Conservation (phyloP, 2,329 filamentous ascomycete species). For the Xylaria digitata region DNA sequence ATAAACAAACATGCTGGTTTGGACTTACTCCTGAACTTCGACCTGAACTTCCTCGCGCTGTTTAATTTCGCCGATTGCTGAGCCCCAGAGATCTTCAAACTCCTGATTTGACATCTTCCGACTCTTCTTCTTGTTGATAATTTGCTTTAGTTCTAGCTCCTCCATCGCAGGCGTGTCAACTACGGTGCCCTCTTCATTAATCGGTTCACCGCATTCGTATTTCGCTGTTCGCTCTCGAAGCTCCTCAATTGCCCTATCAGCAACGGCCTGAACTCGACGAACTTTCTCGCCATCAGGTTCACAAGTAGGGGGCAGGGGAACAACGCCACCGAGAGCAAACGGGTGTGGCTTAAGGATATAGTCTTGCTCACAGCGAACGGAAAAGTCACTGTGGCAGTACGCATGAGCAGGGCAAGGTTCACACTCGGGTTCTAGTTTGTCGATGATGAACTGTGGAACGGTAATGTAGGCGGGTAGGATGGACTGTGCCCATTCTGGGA, state of each 20-base stretch:
- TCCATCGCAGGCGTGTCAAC: conserved; percentile 68
- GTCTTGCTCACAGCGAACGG: conserved; percentile 83
- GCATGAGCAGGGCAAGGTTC: conserved; percentile 92
- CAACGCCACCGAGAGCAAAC: conserved; percentile 79
- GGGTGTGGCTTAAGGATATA: conserved; percentile 89
- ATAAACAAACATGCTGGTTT: conserved; percentile 40
- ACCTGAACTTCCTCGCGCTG: conserved; percentile 70
- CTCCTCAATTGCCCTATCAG: conserved; percentile 87
- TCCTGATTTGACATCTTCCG: conserved; percentile 87
- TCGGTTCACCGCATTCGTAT: conserved; percentile 86
- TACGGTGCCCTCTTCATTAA: conserved; percentile 69
- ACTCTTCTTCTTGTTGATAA: conserved; percentile 78
- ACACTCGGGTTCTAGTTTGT: conserved; percentile 81
- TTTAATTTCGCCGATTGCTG: conserved; percentile 78
- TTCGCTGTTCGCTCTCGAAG: conserved; percentile 86
- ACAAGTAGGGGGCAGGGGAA: conserved; percentile 90
- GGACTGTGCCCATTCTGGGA: conserved; percentile 56
- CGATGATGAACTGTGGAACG: conserved; percentile 78
- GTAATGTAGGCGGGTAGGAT: conserved; percentile 64
- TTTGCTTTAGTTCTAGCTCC: conserved; percentile 81
- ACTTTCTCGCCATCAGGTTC: conserved; percentile 95
- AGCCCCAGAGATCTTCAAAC: conserved; percentile 88
- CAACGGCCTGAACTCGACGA: conserved; percentile 85
- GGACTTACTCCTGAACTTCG: conserved; percentile 65
- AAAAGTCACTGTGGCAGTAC: conserved; percentile 83